These are phyloP conservation scores for Jamesozyma lodderae DNA, from an alignment of 805 yeast genomes.

Conservation along the genomic window DNA sequence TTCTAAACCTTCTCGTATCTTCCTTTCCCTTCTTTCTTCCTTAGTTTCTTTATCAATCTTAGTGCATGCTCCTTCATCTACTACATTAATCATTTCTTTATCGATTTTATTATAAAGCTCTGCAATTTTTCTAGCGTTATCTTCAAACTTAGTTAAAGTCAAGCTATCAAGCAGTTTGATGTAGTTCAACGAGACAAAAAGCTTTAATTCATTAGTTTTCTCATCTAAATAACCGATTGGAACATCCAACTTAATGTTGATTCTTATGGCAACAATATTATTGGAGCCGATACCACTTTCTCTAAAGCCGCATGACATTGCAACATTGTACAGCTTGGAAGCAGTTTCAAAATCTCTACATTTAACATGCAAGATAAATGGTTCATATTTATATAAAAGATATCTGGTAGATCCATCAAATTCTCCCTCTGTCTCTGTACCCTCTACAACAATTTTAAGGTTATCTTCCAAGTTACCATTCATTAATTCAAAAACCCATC, in stretches of 20 bases:
- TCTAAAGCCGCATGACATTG: constrained; percentile 79
- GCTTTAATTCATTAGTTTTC: constrained; percentile 21
- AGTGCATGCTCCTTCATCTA: not conserved
- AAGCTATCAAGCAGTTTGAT: constrained; percentile 43
- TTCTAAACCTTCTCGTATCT: constrained; percentile 38
- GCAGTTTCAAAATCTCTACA: constrained; percentile 58
- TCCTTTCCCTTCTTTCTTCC: constrained; percentile 48
- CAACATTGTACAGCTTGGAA: constrained; percentile 50
- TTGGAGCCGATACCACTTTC: constrained; percentile 82
- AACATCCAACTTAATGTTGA: constrained; percentile 55
- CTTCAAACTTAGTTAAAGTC: constrained; percentile 54
- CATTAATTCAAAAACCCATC: constrained; percentile 39
- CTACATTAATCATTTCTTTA: constrained; percentile 18
- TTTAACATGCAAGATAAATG: constrained; percentile 75
- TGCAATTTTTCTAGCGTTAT: constrained; percentile 50
- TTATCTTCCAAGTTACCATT: constrained; percentile 9
- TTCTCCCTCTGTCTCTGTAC: constrained; percentile 12
- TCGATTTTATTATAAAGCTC: constrained; percentile 39
- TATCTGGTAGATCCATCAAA: constrained; percentile 32
- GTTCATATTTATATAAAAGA: constrained; percentile 73
- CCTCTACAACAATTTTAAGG: constrained; percentile 5
- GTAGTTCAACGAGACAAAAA: constrained; percentile 46
- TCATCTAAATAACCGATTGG: constrained; percentile 57
- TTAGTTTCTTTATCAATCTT: constrained; percentile 36
- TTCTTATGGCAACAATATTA: constrained; percentile 68